Percentiles rank a stretch among this genome's conserved stretches.
Evolutionary conservation across 108 stramenopile species (phyloP).

Genomic region (Pseudonitzschia pungens): DNA sequence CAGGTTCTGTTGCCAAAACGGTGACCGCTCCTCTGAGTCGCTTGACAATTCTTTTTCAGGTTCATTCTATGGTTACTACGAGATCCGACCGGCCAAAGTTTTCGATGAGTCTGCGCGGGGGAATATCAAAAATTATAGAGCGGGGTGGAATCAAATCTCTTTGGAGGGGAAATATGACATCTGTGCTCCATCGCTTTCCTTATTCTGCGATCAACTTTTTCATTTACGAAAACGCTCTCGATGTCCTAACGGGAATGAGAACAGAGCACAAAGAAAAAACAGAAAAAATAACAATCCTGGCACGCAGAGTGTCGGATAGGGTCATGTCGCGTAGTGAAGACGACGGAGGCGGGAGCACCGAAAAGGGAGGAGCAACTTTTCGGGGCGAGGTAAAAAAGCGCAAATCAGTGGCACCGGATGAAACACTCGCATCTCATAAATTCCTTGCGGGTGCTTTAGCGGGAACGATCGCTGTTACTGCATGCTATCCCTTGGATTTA

Average conservation of each 20-base stretch:
- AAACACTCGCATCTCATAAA: conserved; percentile 52
- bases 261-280: conserved; percentile 51
- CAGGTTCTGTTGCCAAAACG: conserved; percentile 92
- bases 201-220: conserved; percentile 93
- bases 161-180: conserved; percentile 95
- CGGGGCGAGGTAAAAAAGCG: conserved; percentile 1
- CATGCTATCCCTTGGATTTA: conserved; percentile 93
- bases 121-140: conserved; percentile 77
- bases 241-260: conserved; percentile 57
- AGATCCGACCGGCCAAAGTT: conserved; percentile 79
- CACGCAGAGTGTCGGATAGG: conserved; percentile 34
- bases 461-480: conserved; percentile 79
- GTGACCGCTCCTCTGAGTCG: conserved; percentile 90
- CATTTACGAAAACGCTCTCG: conserved; percentile 84
- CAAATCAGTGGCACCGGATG: neutral
- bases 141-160: conserved; percentile 79
- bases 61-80: conserved; percentile 90
- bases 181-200: conserved; percentile 91
- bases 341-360: conserved; percentile 28
- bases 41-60: conserved; percentile 90
- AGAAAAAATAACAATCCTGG: conserved; percentile 31
- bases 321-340: conserved; percentile 2
- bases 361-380: conserved; percentile 21
- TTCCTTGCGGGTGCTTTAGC: conserved; percentile 85
- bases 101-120: conserved; percentile 67